Percentiles rank a stretch among this genome's conserved stretches.
Conservation (phyloP, 139 green algal genomes). For the Tetraselmis striata region DNA sequence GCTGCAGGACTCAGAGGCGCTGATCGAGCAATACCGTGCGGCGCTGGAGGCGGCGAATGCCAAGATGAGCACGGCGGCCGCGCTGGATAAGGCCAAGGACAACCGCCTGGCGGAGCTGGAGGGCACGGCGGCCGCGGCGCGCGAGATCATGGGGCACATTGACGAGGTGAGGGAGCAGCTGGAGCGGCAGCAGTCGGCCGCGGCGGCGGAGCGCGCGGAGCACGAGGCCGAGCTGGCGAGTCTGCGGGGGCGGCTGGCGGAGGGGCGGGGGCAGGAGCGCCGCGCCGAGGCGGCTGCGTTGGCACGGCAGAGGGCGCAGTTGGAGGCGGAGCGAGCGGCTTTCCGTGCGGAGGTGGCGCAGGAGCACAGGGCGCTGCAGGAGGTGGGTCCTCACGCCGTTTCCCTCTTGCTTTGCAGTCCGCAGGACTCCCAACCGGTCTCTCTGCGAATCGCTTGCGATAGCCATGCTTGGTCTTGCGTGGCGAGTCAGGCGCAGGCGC, state of each 20-base stretch:
- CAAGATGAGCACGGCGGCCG: not conserved
- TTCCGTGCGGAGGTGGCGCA: not conserved
- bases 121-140: too few relatives aligned
- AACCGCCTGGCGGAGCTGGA: not conserved
- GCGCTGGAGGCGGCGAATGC: not conserved
- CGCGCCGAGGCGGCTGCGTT: not conserved
- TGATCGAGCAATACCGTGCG: not conserved
- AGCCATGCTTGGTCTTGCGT: too few relatives aligned
- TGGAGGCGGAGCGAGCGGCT: not conserved
- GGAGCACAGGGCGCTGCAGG: too few relatives aligned
- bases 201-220: not conserved
- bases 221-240: not conserved
- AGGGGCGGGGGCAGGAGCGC: not conserved
- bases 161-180: not conserved
- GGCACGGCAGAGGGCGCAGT: not conserved
- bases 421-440: too few relatives aligned
- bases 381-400: too few relatives aligned
- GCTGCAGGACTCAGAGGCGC: not conserved
- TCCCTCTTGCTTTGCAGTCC: too few relatives aligned
- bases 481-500: too few relatives aligned
- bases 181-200: not conserved
- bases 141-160: too few relatives aligned
- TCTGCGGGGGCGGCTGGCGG: not conserved
- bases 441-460: too few relatives aligned
- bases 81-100: not conserved